phyloP scores from a whole-genome alignment of 345 rosid genomes.

The Citrus mangshanensis region DNA sequence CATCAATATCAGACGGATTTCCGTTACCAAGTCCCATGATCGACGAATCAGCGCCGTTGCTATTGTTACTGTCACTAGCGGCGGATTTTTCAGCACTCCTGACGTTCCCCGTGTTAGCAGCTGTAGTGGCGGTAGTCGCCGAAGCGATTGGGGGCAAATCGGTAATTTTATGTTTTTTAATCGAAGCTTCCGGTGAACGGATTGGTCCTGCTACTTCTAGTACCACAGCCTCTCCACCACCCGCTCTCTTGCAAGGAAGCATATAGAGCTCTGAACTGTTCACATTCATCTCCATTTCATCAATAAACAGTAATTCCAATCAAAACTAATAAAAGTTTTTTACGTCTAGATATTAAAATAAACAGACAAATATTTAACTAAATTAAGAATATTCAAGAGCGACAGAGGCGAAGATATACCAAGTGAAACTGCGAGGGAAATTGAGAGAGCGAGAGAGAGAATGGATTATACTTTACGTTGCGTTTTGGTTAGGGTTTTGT shows the following conservation, averaged over 20 bases:
- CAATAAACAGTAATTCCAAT: neutral
- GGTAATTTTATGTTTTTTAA: conserved; percentile 3
- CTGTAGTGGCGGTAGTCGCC: conserved; percentile 6
- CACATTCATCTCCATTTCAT: conserved; percentile 8
- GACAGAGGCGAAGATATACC: neutral
- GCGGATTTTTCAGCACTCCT: conserved; percentile 7
- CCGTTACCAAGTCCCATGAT: conserved; percentile 36
- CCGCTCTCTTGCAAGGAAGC: conserved; percentile 39
- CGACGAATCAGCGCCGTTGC: conserved; percentile 8
- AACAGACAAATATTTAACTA: neutral
- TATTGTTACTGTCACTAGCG: neutral
- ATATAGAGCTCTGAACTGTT: conserved; percentile 33
- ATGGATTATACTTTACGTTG: neutral
- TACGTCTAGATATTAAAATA: neutral
- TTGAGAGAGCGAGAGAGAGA: neutral
- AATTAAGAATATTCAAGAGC: neutral
- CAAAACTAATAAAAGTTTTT: neutral
- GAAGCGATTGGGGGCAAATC: conserved; percentile 13
- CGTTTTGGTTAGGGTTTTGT: conserved; percentile 5
- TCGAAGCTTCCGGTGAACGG: conserved; percentile 5
- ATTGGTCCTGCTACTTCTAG: conserved; percentile 14
- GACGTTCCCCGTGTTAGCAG: conserved; percentile 19
- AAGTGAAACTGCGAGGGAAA: neutral
- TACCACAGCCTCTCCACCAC: conserved; percentile 29
- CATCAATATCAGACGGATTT: conserved; percentile 50